These are phyloP conservation scores for Suillus subluteus DNA, from an alignment of 768 basidiomycete species.

Conservation along the genomic window DNA sequence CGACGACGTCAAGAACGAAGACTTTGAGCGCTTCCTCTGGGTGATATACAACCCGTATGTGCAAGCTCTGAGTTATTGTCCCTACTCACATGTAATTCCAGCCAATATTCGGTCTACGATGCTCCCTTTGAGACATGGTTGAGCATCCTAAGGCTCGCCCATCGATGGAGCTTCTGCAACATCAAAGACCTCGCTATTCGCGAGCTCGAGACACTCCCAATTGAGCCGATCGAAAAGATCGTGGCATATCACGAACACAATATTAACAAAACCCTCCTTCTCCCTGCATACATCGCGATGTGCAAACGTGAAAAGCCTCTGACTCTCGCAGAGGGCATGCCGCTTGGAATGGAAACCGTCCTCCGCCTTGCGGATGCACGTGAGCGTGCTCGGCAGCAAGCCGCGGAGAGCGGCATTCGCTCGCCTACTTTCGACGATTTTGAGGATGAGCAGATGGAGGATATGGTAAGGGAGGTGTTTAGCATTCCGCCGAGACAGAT, in stretches of 20 bases:
- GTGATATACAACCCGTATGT: slow-evolving; percentile 60
- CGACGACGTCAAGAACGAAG: slow-evolving; percentile 36
- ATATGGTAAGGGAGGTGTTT: slow-evolving; percentile 39
- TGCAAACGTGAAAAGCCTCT: slow-evolving; percentile 56
- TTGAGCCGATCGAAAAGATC: slow-evolving; percentile 57
- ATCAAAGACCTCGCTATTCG: slow-evolving; percentile 55
- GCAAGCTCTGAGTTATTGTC: background rate
- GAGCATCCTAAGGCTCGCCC: slow-evolving; percentile 53
- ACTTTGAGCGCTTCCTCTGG: slow-evolving; percentile 55
- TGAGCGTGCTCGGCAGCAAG: slow-evolving; percentile 45
- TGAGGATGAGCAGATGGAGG: slow-evolving; percentile 28
- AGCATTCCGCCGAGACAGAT: slow-evolving; percentile 7
- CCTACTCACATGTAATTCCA: slow-evolving; percentile 26
- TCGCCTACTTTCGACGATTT: slow-evolving; percentile 32
- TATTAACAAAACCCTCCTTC: slow-evolving; percentile 51
- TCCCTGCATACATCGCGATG: slow-evolving; percentile 55
- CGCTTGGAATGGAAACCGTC: slow-evolving; percentile 60
- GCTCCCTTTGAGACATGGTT: slow-evolving; percentile 56
- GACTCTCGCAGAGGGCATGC: slow-evolving; percentile 53
- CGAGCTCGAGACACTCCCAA: slow-evolving; percentile 51
- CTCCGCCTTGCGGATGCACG: slow-evolving; percentile 56
- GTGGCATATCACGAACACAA: slow-evolving; percentile 55
- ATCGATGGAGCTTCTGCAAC: slow-evolving; percentile 57
- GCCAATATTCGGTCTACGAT: slow-evolving; percentile 58
- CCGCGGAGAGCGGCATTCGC: slow-evolving; percentile 31